Percentiles rank a stretch among this genome's conserved stretches.
Evolutionary conservation across 1,139 yeast genomes (phyloP).

Genomic region (Trichomonascaceae sp.): DNA sequence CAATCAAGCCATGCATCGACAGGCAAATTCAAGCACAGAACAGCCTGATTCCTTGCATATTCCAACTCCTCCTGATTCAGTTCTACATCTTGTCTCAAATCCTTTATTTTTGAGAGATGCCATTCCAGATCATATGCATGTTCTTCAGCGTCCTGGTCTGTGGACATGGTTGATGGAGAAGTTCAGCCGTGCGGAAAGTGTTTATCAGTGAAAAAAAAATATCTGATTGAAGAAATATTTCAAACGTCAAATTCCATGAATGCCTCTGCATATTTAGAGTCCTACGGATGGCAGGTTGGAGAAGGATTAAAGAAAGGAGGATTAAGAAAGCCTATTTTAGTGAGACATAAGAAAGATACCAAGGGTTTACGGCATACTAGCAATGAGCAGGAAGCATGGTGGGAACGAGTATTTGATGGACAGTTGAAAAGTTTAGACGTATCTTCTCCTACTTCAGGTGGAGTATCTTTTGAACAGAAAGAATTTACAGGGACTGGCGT

Average conservation of each 20-base stretch:
- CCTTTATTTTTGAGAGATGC: background rate
- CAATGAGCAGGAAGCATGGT: slow-evolving; percentile 82
- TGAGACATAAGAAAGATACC: slow-evolving; percentile 82
- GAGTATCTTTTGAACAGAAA: slow-evolving; percentile 34
- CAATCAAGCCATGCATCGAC: slow-evolving; percentile 25
- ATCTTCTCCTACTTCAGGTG: slow-evolving; percentile 29
- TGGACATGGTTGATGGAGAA: background rate
- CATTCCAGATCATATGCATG: background rate
- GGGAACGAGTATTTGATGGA: slow-evolving; percentile 94
- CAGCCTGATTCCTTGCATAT: background rate
- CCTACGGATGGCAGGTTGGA: slow-evolving; percentile 91
- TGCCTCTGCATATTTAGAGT: slow-evolving; percentile 61
- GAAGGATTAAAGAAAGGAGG: slow-evolving; percentile 79
- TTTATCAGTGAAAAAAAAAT: background rate
- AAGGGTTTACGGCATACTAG: slow-evolving; percentile 79
- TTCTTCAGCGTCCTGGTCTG: background rate
- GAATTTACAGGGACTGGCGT: slow-evolving; percentile 29
- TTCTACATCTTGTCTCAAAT: background rate
- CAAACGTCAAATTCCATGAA: slow-evolving; percentile 51
- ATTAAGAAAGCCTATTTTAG: slow-evolving; percentile 75
- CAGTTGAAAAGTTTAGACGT: slow-evolving; percentile 78
- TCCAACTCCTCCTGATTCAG: background rate
- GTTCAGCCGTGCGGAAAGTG: background rate
- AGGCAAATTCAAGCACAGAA: slow-evolving; percentile 8
- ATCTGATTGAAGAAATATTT: background rate